A percentile compares a stretch with the other conserved stretches of the same genome.
Conservation (phyloP, 257 asterid genomes). For the Solanum etuberosum region DNA sequence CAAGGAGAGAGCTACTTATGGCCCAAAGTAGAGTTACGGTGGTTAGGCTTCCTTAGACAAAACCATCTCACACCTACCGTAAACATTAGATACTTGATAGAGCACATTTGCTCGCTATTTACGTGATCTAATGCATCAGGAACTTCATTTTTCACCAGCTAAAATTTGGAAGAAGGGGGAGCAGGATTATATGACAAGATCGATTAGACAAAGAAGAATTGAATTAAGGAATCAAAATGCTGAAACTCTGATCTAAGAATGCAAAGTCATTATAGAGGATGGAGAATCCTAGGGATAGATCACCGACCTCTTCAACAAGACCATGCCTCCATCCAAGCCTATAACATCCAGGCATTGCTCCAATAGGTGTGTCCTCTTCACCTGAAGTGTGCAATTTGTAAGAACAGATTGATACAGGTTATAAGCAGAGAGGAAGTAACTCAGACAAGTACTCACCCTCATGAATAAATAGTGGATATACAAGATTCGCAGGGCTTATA, state of each 20-base stretch:
- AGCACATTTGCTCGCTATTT: neutral
- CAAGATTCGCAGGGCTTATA: constrained; percentile 83
- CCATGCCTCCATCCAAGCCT: constrained; percentile 99
- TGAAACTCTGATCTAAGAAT: neutral
- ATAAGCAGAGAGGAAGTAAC: neutral
- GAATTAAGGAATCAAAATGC: neutral
- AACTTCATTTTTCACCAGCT: neutral
- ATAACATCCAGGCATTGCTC: constrained; percentile 99
- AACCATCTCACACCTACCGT: neutral
- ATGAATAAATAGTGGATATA: constrained; percentile 93
- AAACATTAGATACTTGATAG: neutral
- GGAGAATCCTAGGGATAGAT: constrained; percentile 5
- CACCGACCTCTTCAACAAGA: constrained; percentile 78
- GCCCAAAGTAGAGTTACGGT: neutral
- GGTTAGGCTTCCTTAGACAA: neutral
- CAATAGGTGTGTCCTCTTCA: constrained; percentile 92
- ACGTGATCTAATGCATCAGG: neutral
- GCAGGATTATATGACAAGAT: neutral
- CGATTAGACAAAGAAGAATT: neutral
- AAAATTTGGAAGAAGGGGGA: neutral
- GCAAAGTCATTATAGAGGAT: neutral
- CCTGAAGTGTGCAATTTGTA: constrained; percentile 32
- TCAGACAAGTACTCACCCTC: constrained; percentile 43
- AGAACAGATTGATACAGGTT: neutral
- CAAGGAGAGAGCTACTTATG: neutral